Evolutionary conservation across 2,329 filamentous ascomycete genomes (phyloP), one percentile per base, ranked within the genome.

Genomic region (Myrmaecium sp.): DNA sequence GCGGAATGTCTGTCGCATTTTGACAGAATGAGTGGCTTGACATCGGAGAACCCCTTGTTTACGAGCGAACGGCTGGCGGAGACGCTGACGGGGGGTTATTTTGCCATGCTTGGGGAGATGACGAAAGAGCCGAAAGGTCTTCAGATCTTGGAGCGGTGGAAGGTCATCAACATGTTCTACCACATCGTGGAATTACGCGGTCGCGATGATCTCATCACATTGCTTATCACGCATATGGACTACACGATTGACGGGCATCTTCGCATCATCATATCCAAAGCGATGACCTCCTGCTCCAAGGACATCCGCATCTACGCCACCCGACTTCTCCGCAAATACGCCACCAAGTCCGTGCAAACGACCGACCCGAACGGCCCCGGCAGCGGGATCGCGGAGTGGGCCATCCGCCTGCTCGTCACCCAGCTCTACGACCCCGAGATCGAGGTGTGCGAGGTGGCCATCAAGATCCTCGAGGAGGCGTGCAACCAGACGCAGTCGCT

Each of bases 91-190:
- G 75, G 79, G 10, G 91, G 91, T 7, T 98, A 98, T 50, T 93
- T 98, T 49, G 71, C 83, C 9, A 81, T 98, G 61, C 58, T 98
- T 2, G 91, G 89, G 5, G 74, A 81, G 7, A 55, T 98, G 31
- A 95, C 78, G 40, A 75, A 75, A 28, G 82, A 93, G 41, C 58
- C 67, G 0, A 80, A 76, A 39, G 89, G 89, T 1, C 63, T 95
- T 14, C 72, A 77, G 33, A 86, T 98, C 56, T 69, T 98, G 44
- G 86, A 95, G 48, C 66, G 82, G 40, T 95, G 89, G 86, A 81
- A 83, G 40, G 91, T 98, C 65, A 84, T 94, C 55, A 95, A 95
- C 52, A 98, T 98, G 82, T 91, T 95, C 64, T 98, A 98, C 47
- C 89, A 95, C 51, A 93, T 98, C 33, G 69, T 94, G 31, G 86